These are phyloP conservation scores for Acidomyces sp. DNA, from an alignment of 495 filamentous ascomycete species.

Conservation along the genomic window DNA sequence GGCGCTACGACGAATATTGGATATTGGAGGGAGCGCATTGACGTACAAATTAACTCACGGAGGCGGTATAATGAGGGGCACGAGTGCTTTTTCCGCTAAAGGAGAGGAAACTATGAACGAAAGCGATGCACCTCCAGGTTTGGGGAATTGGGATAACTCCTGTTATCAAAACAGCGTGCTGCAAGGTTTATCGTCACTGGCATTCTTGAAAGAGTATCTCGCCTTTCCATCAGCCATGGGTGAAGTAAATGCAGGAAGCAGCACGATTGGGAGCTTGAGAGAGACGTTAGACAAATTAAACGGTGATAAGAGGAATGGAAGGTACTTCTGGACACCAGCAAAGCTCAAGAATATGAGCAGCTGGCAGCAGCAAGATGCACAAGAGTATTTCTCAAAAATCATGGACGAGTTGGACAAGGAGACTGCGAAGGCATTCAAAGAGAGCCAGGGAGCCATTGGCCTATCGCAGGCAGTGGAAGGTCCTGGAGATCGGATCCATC, in stretches of 20 bases:
- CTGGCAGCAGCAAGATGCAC: conserved; percentile 95
- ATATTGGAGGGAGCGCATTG: conserved; percentile 45
- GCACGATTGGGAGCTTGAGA: conserved; percentile 44
- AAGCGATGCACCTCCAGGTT: conserved; percentile 48
- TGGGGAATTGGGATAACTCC: conserved; percentile 86
- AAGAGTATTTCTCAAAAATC: conserved; percentile 91
- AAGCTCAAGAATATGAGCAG: conserved; percentile 77
- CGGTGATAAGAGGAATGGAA: conserved; percentile 50
- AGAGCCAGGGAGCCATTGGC: conserved; percentile 18
- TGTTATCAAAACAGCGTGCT: conserved; percentile 98
- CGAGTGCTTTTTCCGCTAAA: conserved; percentile 31
- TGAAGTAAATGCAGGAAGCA: conserved; percentile 19
- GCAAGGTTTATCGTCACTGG: conserved; percentile 66
- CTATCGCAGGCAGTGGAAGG: conserved; percentile 27
- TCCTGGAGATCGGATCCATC: conserved; percentile 22
- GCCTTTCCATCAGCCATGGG: conserved; percentile 27
- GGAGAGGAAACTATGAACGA: conserved; percentile 23
- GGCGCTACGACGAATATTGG: conserved; percentile 51
- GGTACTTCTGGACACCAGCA: conserved; percentile 61
- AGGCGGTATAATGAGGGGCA: conserved; percentile 31
- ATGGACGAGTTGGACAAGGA: conserved; percentile 69
- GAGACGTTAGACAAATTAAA: conserved; percentile 56
- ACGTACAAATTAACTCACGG: conserved; percentile 32
- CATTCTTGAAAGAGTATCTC: conserved; percentile 43
- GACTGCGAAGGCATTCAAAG: conserved; percentile 5